Base-by-base conservation (phyloP, 441 rosid genomes). In the Aleurites moluccanus region DNA sequence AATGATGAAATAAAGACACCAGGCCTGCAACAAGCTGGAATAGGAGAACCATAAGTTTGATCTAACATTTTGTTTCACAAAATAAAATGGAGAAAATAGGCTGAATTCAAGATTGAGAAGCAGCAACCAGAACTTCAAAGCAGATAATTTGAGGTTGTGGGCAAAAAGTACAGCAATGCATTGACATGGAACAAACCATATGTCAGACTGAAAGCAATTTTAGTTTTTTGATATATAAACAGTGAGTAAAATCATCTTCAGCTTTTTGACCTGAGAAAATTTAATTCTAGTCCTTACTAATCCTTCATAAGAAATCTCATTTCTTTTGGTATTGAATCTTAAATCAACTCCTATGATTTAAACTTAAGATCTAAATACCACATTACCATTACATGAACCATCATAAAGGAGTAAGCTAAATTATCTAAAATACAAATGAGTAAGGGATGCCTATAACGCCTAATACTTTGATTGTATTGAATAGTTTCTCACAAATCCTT, bases 1-100 rank as follows among this genome's bases (percentile, higher is more conserved):
- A 80, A 65, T 77, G 82, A 56, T 88, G 85, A 35, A 83, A 77
- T 65, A 75, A 69, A 45, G 85, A 82, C 70, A 81, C 86, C 71
- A 88, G 89, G 79, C 72, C 73, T 27, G 83, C 69, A 75, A 73
- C 72, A 81, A 83, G 81, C 93, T 87, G 84, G 23, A 25, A 80
- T 38, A 38, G 40, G 8, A 38, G 40, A 35, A 5, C 4, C 7
- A 5, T 35, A 35, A 35, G 40, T 35, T 35, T 35, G 6, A 35
- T 35, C 6, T 35, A 25, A 52, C 15, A n/a, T 44, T 49, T 44
- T 18, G 40, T 35, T 38, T 38, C 11, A 56, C 4, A 44, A 45
- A 64, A 2, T 28, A 2, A 23, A 15, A 64, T 28, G 27, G 35
- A 47, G 14, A 61, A 52, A 50, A 16, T 13, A 52, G 7, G 6